Base-by-base conservation (phyloP, 805 yeast genomes). In the Ogataea polymorpha region DNA sequence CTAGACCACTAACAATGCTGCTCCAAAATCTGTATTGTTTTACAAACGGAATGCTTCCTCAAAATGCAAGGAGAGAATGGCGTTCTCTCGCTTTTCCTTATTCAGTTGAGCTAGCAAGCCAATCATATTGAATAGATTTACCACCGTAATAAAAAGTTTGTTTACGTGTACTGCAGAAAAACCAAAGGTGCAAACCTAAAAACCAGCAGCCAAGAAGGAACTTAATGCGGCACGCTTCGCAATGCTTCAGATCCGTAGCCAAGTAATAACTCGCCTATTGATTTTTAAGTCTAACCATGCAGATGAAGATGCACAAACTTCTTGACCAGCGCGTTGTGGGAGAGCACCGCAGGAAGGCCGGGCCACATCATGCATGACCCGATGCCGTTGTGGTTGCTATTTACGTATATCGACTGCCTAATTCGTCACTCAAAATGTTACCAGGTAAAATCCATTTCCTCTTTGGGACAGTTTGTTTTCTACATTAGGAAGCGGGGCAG, bases 401-500 rank as follows among this genome's bases (percentile, higher is more conserved):
- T 12, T 24, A 8, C 27, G 14, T 24, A 14, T 24, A 24, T 24
- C 27, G 13, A 8, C 3, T 24, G 11, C 27, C 14, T 6, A 5
- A 24, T 24, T 24, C 14, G 27, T 11, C 27, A 24, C 27, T 1
- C n/a, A 12, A 1, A 24, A 10, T n/a, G 4, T n/a, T 9, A 13
- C 27, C 13, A 24, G 27, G 1, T n/a, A 8, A n/a, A 11, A 24
- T 24, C 7, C 12, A 11, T 12, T 26, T 39, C 42, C 25, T 5
- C 12, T 32, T 26, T 21, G 8, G 37, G 15, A 15, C 9, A 12
- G 4, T 10, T 6, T 12, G 4, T 12, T 16, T 29, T 39, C 23
- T n/a, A 35, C n/a, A 40, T 29, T 10, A 10, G 43, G 43, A 35
- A 40, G 18, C 14, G 9, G 25, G 17, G 21, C 24, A 28, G 39